Evolutionary conservation across 2,329 filamentous ascomycete species (phyloP), one percentile per base, ranked within the genome.

Genomic region (Ophidiomyces ophidiicola): DNA sequence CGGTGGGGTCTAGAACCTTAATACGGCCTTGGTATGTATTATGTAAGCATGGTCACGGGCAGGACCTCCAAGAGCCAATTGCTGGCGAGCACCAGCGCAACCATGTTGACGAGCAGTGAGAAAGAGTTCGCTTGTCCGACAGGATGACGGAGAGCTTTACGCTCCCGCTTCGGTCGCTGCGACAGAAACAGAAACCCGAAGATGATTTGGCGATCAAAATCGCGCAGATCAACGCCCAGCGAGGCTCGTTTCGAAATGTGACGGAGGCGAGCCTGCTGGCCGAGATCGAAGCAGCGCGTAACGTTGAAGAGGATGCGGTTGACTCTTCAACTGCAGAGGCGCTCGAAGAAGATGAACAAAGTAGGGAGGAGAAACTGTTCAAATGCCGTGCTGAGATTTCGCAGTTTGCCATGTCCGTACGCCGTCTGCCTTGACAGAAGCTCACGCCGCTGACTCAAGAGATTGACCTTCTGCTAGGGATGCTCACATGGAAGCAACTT

Each of bases 191-290:
- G 2, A 26, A 34, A 8, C 37, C 41, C 4, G 18, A 33, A 10
- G 44, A 48, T 54, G 72, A 69, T 32, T 68, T 94, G n/a, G 68
- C 73, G 41, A 72, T 80, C 32, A 80, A 88, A 49, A 85, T 94
- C 49, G 66, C 72, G 42, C 84, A 87, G 48, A 80, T 94, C 53
- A 82, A 86, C 49, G 61, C 67, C 30, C 78, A 92, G 52, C 78
- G 82, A 44, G 84, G 83, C 10, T 82, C 84, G 17, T 92, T 96
- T 56, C 79, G 84, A 43, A 70, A 78, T 50, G 69, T 96, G 47
- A 83, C 77, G 35, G 82, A 93, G 58, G 71, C 76, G 36, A 71
- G 76, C 30, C 64, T 96, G 25, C 71, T 71, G 35, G 72, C 78
- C 24, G 79, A 90, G 52, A 78, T 90, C 12, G 62, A 64, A 26